Conservation (phyloP, 1,139 yeast species). For the Debaryomyces udenii region DNA sequence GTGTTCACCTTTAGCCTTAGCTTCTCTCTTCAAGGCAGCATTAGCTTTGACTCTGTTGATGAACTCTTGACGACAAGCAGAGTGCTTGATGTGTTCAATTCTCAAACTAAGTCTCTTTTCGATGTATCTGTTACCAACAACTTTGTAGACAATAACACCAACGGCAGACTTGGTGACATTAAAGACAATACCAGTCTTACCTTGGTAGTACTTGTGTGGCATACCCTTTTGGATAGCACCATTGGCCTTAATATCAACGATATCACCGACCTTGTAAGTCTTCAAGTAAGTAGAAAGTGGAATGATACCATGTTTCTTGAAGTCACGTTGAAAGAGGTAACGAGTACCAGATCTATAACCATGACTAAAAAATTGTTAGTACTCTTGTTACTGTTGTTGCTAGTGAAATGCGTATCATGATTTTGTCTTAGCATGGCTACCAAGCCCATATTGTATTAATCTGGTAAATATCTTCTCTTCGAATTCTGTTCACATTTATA, state of each 20-base stretch:
- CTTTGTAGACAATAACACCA: constrained; percentile 97
- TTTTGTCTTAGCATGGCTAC: no score
- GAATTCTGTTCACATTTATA: no score
- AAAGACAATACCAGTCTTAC: constrained; percentile 99
- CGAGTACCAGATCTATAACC: constrained; percentile 99
- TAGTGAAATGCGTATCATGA: constrained; percentile 1
- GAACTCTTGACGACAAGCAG: constrained; percentile 99
- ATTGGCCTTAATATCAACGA: constrained; percentile 98
- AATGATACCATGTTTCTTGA: constrained; percentile 96
- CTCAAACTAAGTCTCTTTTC: constrained; percentile 99
- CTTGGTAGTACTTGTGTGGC: constrained; percentile 99
- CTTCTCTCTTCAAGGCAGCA: constrained; percentile 92
- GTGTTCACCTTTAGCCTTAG: constrained; percentile 91
- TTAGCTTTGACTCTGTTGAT: constrained; percentile 96
- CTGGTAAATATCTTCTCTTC: no score
- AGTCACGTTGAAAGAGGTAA: constrained; percentile 99
- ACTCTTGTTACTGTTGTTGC: neutral
- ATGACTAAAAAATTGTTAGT: constrained; percentile 46
- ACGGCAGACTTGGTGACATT: constrained; percentile 98
- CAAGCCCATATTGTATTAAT: no score
- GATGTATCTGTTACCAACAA: constrained; percentile 98
- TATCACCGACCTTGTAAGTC: constrained; percentile 98
- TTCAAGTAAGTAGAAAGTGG: constrained; percentile 96
- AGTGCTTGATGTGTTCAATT: constrained; percentile 99
- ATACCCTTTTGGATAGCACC: constrained; percentile 99